These are phyloP conservation scores for Mycena olivaceomarginata DNA, from an alignment of 768 basidiomycete species.

Conservation along the genomic window DNA sequence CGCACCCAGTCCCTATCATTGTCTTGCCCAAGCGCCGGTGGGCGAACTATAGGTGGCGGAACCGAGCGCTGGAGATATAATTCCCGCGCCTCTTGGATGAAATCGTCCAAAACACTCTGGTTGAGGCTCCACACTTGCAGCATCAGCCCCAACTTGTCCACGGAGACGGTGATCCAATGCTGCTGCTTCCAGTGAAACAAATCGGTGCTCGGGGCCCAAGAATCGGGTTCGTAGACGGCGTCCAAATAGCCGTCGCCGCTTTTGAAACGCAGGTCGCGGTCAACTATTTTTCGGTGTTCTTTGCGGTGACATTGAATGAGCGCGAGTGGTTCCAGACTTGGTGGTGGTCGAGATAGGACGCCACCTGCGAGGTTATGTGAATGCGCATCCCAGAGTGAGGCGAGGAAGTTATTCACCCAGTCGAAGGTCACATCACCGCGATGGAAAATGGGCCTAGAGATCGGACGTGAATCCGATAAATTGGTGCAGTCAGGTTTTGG, in stretches of 20 bases:
- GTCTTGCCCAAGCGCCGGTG: not conserved
- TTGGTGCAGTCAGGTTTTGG: not conserved
- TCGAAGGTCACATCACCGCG: slow-evolving; percentile 6
- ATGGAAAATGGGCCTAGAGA: slow-evolving; percentile 8
- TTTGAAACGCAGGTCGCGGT: slow-evolving; percentile 17
- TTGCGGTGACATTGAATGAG: slow-evolving; percentile 13
- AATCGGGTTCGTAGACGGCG: slow-evolving; percentile 19
- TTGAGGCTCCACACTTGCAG: slow-evolving; percentile 25
- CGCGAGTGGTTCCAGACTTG: slow-evolving; percentile 15
- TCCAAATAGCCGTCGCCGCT: slow-evolving; percentile 32
- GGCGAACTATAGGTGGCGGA: not conserved
- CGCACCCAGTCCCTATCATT: not conserved
- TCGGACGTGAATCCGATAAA: not conserved
- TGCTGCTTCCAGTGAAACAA: slow-evolving; percentile 22
- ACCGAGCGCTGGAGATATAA: slow-evolving; percentile 21
- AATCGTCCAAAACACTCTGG: slow-evolving; percentile 13
- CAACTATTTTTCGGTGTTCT: slow-evolving; percentile 14
- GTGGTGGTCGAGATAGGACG: slow-evolving; percentile 19
- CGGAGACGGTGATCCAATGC: slow-evolving; percentile 23
- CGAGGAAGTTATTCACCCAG: not conserved
- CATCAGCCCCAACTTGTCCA: slow-evolving; percentile 6
- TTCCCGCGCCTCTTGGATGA: slow-evolving; percentile 19
- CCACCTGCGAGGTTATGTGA: not conserved
- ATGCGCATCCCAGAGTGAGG: not conserved
- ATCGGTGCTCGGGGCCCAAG: not conserved